Base-by-base conservation (phyloP, 164 flowering plant genomes). In the Warburgia ugandensis region DNA sequence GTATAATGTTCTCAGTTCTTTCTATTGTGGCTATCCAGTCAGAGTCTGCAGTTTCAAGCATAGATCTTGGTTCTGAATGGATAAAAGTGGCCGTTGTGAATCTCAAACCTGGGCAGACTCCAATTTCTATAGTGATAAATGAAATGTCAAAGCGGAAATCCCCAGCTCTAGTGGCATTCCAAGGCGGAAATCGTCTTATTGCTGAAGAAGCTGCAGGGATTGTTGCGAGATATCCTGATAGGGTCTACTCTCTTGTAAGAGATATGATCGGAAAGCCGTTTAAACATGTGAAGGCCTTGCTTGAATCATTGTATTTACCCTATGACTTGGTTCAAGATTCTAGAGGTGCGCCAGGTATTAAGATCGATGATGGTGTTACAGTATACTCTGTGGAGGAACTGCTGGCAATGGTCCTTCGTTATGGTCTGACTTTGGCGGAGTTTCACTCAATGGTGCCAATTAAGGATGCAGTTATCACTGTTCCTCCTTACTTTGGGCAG, bases 131-230 rank as follows among this genome's bases (percentile, higher is more conserved):
- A 37, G 97, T 96, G 12, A 89, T 89, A 28, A 94, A 89, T 59
- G 97, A 94, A 68, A 89, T 94, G 99, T 94, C 99, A 8, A 94
- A 94, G 73, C 75, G 99, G 8, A 94, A 94, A 61, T 75, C 99
- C 9, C 96, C 99, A 0, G 77, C 80, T 0, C 67, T 94, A 8
- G 81, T 89, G 32, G 79, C 92, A 3, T 89, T 94, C 61, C 78
- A 75, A 7, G 55, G 66, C 12, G 84, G 86, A 0, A 36, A 64
- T 49, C 85, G 97, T 10, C 67, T 89, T 0, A 48, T 94, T 22
- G 92, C 83, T 4, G 97, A 94, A 58, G 97, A 89, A 67, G 91
- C 99, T 0, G 72, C 84, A 0, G 87, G 91, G 3, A 66, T 89
- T 20, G 54, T 65, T 27, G 99, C 99, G 2, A 61, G 99, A 12